These are phyloP conservation scores for Acanthamoeba sp. DNA, from an alignment of 208 protist species.

Conservation along the genomic window DNA sequence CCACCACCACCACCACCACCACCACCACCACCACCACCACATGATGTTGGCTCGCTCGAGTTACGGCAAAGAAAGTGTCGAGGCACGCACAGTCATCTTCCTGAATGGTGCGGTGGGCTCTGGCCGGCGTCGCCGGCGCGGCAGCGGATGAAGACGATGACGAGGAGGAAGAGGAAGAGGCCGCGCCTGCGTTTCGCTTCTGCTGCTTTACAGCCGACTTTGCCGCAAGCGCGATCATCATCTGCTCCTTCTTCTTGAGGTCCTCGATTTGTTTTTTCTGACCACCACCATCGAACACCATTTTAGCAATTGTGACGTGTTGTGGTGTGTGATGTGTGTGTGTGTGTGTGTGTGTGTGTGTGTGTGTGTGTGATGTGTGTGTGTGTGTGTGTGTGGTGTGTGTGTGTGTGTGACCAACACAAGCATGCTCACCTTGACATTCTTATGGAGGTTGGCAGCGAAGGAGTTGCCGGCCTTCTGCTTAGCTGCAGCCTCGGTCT, in stretches of 20 bases:
- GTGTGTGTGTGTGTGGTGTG: not conserved
- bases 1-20: too few relatives aligned
- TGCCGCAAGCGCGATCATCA: slow-evolving; percentile 10
- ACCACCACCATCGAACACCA: too few relatives aligned
- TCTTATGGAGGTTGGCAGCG: not conserved
- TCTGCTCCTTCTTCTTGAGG: slow-evolving; percentile 6
- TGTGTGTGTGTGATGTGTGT: too few relatives aligned
- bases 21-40: too few relatives aligned
- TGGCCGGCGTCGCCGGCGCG: not conserved
- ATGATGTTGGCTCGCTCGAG: too few relatives aligned
- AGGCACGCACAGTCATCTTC: slow-evolving; percentile 2
- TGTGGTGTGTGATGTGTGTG: too few relatives aligned
- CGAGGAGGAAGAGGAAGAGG: not conserved
- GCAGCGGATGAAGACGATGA: not conserved
- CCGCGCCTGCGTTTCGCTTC: not conserved
- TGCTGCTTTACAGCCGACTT: not conserved
- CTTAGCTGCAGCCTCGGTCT: slow-evolving; percentile 8
- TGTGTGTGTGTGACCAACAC: not conserved
- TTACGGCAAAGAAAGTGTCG: too few relatives aligned
- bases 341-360: too few relatives aligned
- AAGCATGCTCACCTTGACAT: not conserved
- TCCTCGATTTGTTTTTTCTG: slow-evolving; percentile 67
- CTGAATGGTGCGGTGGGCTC: not conserved
- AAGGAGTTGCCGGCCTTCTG: not conserved
- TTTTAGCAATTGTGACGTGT: too few relatives aligned